Evolutionary conservation across 2,329 filamentous ascomycete species (phyloP).

Genomic region (Xylaria arbuscula): DNA sequence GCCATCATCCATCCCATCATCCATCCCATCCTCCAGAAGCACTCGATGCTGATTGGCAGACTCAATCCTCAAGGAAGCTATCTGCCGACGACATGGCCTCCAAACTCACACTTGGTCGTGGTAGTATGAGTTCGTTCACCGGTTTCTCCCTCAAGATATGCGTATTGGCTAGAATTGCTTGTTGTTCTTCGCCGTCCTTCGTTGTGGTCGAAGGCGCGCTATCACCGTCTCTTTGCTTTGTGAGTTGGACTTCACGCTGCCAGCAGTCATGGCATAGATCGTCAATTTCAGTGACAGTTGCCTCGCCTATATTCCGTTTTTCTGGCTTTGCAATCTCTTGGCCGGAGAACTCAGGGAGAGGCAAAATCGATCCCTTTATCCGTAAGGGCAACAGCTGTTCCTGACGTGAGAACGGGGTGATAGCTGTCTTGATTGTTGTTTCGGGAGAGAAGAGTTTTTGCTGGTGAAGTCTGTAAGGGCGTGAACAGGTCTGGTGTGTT

Average conservation of each 20-base stretch:
- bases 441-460: slow-evolving; percentile 11
- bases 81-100: slow-evolving; percentile 10
- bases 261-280: slow-evolving; percentile 45
- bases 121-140: slow-evolving; percentile 22
- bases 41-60: neutral
- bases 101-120: neutral
- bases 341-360: neutral
- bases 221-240: slow-evolving; percentile 2
- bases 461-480: slow-evolving; percentile 26
- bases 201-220: neutral
- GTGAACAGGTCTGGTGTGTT: slow-evolving; percentile 16
- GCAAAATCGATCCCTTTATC: neutral
- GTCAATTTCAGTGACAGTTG: slow-evolving; percentile 22
- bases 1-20: neutral
- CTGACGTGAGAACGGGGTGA: neutral
- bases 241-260: slow-evolving; percentile 12
- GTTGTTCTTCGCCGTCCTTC: neutral
- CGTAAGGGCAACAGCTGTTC: neutral
- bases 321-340: neutral
- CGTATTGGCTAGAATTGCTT: neutral
- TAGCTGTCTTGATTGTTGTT: neutral
- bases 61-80: neutral
- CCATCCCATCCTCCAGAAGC: neutral
- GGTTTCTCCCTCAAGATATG: slow-evolving; percentile 25
- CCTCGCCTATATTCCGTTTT: neutral